Base-by-base conservation (phyloP, 2,329 filamentous ascomycete genomes). In the Colletotrichum eremochloae region DNA sequence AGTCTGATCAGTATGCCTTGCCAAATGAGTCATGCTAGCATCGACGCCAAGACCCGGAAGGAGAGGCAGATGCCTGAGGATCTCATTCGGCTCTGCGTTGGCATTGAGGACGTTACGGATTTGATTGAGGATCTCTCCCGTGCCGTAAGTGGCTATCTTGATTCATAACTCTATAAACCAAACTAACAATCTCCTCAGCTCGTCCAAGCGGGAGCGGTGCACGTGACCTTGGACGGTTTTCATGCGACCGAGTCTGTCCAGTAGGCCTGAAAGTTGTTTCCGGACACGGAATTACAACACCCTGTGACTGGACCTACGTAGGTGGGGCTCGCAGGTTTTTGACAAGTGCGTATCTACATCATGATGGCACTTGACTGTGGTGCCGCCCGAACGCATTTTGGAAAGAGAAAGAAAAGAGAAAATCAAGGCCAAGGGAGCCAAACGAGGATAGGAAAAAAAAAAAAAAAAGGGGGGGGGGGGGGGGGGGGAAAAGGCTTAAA, bases 1-100 rank as follows among this genome's bases (percentile, higher is more conserved):
- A 97, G 94, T 80, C 86, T 99, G 81, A 99, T 99, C 83, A 98
- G 95, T 85, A 98, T 99, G 96, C 96, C 96, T 11, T 99, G 96
- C 84, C 95, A 96, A 79, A 99, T 99, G 97, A 98, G 96, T 83
- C 96, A 99, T 83, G 96, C 96, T 50, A 97, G 94, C 80, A 99
- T 99, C 79, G 96, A 98, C 80, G 94, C 95, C 71, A 97, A 97
- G 86, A 98, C 95, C 64, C 88, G 96, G 76, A 87, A 90, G 77
- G 95, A 97, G 84, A 89, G 95, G 75, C 92, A 96, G 75, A 93
- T 99, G 91, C 96, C 96, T 14, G 96, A 99, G 83, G 96, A 99
- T 81, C 93, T 99, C 73, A 98, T 99, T 78, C 89, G 96, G 68
- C 84, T 99, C 67, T 99, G 96, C 79, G 95, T 99, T 56, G 96